Conservation (phyloP, 2,329 filamentous ascomycete species). For the Aspergillus sp. region DNA sequence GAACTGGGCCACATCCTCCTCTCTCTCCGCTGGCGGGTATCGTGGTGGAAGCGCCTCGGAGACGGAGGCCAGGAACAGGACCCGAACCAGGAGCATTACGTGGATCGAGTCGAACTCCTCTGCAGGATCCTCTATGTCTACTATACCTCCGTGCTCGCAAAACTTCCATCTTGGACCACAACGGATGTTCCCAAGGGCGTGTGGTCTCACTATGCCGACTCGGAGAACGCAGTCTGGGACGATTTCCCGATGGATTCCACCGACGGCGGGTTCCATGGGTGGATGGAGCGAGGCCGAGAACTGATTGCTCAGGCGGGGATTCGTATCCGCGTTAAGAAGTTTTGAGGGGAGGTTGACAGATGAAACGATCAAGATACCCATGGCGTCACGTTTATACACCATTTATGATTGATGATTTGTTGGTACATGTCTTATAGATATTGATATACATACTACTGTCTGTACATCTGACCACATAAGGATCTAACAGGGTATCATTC, state of each 20-base stretch:
- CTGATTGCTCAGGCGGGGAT: conserved; percentile 34
- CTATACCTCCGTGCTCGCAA: conserved; percentile 35
- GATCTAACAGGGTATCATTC: conserved; percentile 14
- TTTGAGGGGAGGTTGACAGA: conserved; percentile 11
- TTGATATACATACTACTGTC: conserved; percentile 6
- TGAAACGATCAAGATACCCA: conserved; percentile 29
- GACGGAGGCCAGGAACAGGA: conserved; percentile 28
- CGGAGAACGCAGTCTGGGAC: conserved; percentile 32
- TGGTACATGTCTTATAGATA: conserved; percentile 8
- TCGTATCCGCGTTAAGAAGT: conserved; percentile 19
- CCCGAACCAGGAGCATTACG: conserved; percentile 30
- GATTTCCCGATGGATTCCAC: conserved; percentile 33
- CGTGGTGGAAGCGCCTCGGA: conserved; percentile 37
- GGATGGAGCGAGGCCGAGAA: conserved; percentile 32
- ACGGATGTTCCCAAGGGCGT: conserved; percentile 30
- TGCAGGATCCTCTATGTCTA: conserved; percentile 40
- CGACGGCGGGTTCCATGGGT: conserved; percentile 30
- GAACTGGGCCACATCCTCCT: conserved; percentile 34
- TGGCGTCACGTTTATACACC: conserved; percentile 13
- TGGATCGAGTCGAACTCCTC: conserved; percentile 31
- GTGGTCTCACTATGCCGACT: conserved; percentile 35
- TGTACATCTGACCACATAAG: conserved; percentile 2
- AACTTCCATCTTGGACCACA: conserved; percentile 31
- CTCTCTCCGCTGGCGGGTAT: conserved; percentile 36
- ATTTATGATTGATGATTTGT: conserved; percentile 17